Evolutionary conservation across 2,329 filamentous ascomycete genomes (phyloP).

Genomic region (Cercospora sojina): DNA sequence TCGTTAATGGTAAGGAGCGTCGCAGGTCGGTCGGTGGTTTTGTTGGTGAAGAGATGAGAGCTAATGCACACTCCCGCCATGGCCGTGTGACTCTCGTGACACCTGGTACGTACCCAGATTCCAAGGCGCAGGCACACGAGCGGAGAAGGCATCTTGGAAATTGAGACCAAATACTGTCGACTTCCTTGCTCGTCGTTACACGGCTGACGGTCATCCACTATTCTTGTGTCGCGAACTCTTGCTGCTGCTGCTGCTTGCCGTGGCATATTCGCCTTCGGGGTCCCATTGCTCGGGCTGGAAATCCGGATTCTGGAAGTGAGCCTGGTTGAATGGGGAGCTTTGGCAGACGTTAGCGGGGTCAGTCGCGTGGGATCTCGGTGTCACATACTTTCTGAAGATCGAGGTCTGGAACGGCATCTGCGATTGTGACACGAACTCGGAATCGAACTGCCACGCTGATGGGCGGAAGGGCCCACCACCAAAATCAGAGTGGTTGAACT

Average conservation of each 20-base stretch:
- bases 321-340: slow-evolving; percentile 53
- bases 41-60: slow-evolving; percentile 16
- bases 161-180: slow-evolving; percentile 18
- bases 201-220: slow-evolving; percentile 41
- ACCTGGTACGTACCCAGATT: slow-evolving; percentile 18
- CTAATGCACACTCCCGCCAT: slow-evolving; percentile 29
- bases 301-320: slow-evolving; percentile 53
- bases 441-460: slow-evolving; percentile 48
- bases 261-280: slow-evolving; percentile 49
- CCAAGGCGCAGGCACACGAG: slow-evolving; percentile 23
- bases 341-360: slow-evolving; percentile 22
- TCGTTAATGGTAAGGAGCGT: slow-evolving; percentile 21
- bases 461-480: slow-evolving; percentile 47
- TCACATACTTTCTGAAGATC: slow-evolving; percentile 47
- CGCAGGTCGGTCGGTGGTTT: slow-evolving; percentile 22
- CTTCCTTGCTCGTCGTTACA: slow-evolving; percentile 41
- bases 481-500: slow-evolving; percentile 26
- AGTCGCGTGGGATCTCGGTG: not conserved
- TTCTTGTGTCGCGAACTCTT: slow-evolving; percentile 35
- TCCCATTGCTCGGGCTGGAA: slow-evolving; percentile 56
- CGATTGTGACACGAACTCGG: slow-evolving; percentile 42
- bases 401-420: slow-evolving; percentile 49
- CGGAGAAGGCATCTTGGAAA: slow-evolving; percentile 19
- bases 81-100: slow-evolving; percentile 26
- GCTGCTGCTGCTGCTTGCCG: slow-evolving; percentile 29